These are phyloP conservation scores for Fusarium pseudoanthophilum DNA, from an alignment of 2,329 filamentous ascomycete species.

Conservation along the genomic window DNA sequence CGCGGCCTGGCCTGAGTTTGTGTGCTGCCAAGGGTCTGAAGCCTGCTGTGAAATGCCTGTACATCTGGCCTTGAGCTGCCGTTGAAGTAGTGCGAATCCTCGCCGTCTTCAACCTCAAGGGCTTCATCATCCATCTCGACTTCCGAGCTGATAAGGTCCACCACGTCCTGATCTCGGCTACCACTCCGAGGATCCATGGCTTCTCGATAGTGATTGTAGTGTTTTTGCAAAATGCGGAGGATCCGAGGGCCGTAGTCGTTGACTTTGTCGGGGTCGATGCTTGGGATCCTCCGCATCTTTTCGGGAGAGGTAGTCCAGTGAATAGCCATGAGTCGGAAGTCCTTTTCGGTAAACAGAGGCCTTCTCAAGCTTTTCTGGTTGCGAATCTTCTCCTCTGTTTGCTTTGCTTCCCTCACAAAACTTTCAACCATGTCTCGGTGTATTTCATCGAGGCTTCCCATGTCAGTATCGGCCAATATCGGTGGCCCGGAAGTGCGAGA, in stretches of 20 bases:
- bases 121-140: constrained; percentile 52
- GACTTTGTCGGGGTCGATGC: constrained; percentile 72
- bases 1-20: constrained; percentile 42
- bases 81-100: constrained; percentile 62
- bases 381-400: constrained; percentile 69
- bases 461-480: constrained; percentile 66
- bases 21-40: constrained; percentile 46
- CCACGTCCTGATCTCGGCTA: constrained; percentile 54
- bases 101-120: constrained; percentile 52
- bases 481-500: constrained; percentile 60
- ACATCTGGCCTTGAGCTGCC: constrained; percentile 45
- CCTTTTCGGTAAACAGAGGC: constrained; percentile 73
- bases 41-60: constrained; percentile 49
- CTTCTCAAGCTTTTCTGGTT: constrained; percentile 66
- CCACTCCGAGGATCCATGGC: constrained; percentile 56
- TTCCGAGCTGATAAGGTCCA: constrained; percentile 66
- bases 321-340: constrained; percentile 79
- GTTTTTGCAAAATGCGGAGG: constrained; percentile 65
- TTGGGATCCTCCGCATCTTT: constrained; percentile 71
- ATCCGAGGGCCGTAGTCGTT: constrained; percentile 69
- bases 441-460: constrained; percentile 65
- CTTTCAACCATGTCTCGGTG: constrained; percentile 71
- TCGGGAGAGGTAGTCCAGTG: constrained; percentile 70
- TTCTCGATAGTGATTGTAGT: constrained; percentile 59
- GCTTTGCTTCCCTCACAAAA: constrained; percentile 73